phyloP scores from a whole-genome alignment of 2,329 filamentous ascomycete species.

The Scopulariopsis brevicaulis region DNA sequence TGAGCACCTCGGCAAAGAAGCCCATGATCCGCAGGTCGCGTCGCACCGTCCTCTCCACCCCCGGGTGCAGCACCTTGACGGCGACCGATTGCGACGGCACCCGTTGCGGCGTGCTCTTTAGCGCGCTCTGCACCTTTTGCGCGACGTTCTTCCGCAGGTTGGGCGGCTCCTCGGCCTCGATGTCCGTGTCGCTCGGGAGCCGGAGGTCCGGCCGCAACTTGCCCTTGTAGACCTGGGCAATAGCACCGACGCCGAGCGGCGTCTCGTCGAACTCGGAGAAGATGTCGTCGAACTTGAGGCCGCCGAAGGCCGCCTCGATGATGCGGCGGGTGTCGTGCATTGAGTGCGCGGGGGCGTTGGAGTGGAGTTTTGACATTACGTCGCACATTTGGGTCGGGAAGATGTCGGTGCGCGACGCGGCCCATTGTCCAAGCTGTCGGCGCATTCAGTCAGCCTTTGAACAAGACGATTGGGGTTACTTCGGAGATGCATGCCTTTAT shows the following conservation, averaged over 20 bases:
- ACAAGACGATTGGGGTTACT: slow-evolving; percentile 1
- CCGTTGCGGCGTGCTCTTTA: slow-evolving; percentile 76
- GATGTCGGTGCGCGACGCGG: slow-evolving; percentile 89
- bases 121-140: slow-evolving; percentile 71
- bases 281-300: slow-evolving; percentile 73
- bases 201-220: slow-evolving; percentile 75
- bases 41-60: slow-evolving; percentile 80
- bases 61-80: slow-evolving; percentile 88
- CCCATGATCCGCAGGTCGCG: slow-evolving; percentile 89
- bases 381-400: slow-evolving; percentile 88
- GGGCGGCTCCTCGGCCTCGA: slow-evolving; percentile 19
- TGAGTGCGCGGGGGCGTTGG: slow-evolving; percentile 86
- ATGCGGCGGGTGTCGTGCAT: slow-evolving; percentile 68
- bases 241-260: slow-evolving; percentile 86
- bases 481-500: slow-evolving; percentile 62
- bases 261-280: slow-evolving; percentile 91
- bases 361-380: slow-evolving; percentile 91
- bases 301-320: slow-evolving; percentile 71
- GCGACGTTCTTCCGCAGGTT: slow-evolving; percentile 59
- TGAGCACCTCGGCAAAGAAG: slow-evolving; percentile 77
- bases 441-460: neutral
- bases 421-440: slow-evolving; percentile 87
- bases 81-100: slow-evolving; percentile 90
- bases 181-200: slow-evolving; percentile 46
- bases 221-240: slow-evolving; percentile 95